Conservation (phyloP, 441 rosid genomes). For the Croton laevigatus region DNA sequence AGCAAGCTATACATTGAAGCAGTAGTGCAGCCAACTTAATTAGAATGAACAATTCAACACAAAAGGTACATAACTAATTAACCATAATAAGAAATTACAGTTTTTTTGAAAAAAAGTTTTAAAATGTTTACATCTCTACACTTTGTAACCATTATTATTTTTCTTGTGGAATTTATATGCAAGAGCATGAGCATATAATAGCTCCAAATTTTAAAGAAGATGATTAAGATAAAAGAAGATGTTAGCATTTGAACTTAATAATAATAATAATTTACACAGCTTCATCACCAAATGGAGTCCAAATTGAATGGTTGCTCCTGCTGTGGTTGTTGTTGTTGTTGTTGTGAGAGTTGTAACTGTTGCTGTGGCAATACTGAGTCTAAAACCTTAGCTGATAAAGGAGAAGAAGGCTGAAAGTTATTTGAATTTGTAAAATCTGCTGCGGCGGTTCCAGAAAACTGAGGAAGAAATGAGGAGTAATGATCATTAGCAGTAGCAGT, state of each 20-base stretch:
- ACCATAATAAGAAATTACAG: too few species aligned
- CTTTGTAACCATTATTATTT: neutral
- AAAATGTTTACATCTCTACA: too few species aligned
- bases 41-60: too few species aligned
- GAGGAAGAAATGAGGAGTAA: constrained; percentile 29
- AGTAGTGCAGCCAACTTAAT: too few species aligned
- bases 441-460: constrained; percentile 19
- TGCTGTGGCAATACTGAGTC: constrained; percentile 22
- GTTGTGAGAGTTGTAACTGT: neutral
- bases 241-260: neutral
- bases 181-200: neutral
- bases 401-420: constrained; percentile 47
- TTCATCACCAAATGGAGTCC: constrained; percentile 72
- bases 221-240: neutral
- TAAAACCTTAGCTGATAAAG: constrained; percentile 49
- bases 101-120: too few species aligned
- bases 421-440: constrained; percentile 27
- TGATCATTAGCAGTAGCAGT: too few species aligned
- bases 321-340: constrained; percentile 45
- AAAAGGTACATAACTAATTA: too few species aligned
- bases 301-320: constrained; percentile 69
- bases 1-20: too few species aligned
- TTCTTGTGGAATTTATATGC: neutral
- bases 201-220: neutral
- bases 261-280: constrained; percentile 7